Base-by-base conservation (phyloP, 352 stramenopile species). In the Phytopythium cucurbitacearum region DNA sequence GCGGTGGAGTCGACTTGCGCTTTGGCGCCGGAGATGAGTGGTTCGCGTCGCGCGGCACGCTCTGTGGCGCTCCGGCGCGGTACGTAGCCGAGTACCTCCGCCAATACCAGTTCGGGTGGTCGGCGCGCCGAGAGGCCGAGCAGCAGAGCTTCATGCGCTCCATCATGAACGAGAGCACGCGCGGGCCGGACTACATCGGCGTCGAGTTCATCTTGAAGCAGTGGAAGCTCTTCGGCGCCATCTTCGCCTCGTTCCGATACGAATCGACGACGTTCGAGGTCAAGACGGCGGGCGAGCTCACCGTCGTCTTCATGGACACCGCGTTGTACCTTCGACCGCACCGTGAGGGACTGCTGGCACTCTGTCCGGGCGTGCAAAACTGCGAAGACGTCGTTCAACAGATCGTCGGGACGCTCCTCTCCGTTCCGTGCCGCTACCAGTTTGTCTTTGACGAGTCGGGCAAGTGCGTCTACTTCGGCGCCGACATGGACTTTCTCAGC, bases 131-230 rank as follows among this genome's bases (percentile, higher is more conserved):
- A 5, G 21, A 57, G 37, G 32, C 38, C 0, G 50, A 71, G 9
- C 74, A 87, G 50, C 69, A 89, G 41, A 44, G 65, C 7, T 87
- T 88, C 40, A 37, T 88, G 8, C 74, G 77, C 12, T 61, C 70
- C 28, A 57, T 75, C 47, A 87, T 86, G 79, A 73, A 53, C 33
- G 57, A 51, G 13, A 33, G 69, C 12, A 61, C 82, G 3, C 40
- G 56, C n/a, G 78, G 76, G 0, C 75, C 76, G 0, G 75, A 87
- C 51, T 87, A 81, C 59, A 16, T 57, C 3, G 76, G 73, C 28
- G 53, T 85, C 5, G 73, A 84, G 15, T 59, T 67, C 39, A 48
- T 89, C 11, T 49, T 82, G 43, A 45, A 64, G 3, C 79, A 87
- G 46, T 89, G 71, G 73, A 69, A 69, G 16, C 65, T 77, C 11